Percentiles rank a stretch among this genome's conserved stretches.
Conservation (phyloP, 2,329 filamentous ascomycete genomes). For the Grosmannia clavigera region DNA sequence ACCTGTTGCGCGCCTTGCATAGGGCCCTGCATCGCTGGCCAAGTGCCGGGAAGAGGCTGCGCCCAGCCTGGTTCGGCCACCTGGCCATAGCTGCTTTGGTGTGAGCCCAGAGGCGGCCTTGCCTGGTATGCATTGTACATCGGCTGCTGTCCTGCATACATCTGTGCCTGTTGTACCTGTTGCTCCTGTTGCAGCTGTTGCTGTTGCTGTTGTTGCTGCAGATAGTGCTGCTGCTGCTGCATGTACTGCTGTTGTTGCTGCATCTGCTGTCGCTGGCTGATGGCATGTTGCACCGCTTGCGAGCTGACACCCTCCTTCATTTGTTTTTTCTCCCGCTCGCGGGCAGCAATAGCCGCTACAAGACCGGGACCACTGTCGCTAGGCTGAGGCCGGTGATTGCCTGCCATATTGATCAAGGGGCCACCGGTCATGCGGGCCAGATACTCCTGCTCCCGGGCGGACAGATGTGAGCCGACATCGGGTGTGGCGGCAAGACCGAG, state of each 20-base stretch:
- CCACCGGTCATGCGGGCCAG: conserved; percentile 71
- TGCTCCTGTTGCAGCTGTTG: conserved; percentile 17
- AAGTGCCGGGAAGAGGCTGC: conserved; percentile 1
- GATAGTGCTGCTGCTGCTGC: conserved; percentile 21
- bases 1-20: conserved; percentile 10
- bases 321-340: conserved; percentile 65
- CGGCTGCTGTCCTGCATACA: conserved; percentile 8
- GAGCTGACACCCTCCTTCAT: conserved; percentile 58
- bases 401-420: conserved; percentile 58
- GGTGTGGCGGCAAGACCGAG: conserved; percentile 24
- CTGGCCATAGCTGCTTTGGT: background rate
- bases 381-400: conserved; percentile 33
- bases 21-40: conserved; percentile 1
- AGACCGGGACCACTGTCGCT: conserved; percentile 47
- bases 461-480: conserved; percentile 45
- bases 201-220: conserved; percentile 14
- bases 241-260: conserved; percentile 33
- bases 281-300: conserved; percentile 60
- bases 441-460: conserved; percentile 78
- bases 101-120: conserved; percentile 11
- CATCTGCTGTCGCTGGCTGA: conserved; percentile 47
- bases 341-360: conserved; percentile 65
- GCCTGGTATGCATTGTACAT: conserved; percentile 12
- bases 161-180: conserved; percentile 5
- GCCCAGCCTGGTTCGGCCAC: background rate